phyloP scores from a whole-genome alignment of 2,329 filamentous ascomycete species.

The Lasiodiplodia sp. region DNA sequence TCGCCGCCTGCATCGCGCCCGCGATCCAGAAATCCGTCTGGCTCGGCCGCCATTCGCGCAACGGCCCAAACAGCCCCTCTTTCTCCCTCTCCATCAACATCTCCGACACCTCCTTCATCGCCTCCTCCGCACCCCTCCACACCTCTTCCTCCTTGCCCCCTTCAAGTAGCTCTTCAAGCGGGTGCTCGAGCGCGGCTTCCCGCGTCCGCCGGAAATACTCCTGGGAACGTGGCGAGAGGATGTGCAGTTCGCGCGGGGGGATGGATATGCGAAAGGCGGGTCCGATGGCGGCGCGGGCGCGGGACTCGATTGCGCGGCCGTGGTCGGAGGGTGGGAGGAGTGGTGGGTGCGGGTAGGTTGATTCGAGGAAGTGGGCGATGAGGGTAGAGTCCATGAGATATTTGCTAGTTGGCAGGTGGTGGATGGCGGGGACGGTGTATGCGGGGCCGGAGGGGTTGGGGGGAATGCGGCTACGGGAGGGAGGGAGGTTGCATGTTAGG shows the following conservation, averaged over 20 bases:
- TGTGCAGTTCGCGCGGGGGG: constrained; percentile 48
- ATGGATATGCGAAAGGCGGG: constrained; percentile 42
- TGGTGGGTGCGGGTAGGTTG: constrained; percentile 48
- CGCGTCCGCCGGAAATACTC: constrained; percentile 51
- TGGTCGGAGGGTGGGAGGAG: constrained; percentile 40
- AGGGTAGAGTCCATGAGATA: constrained; percentile 51
- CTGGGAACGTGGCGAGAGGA: constrained; percentile 48
- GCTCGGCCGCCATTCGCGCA: no score
- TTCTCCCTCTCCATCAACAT: constrained; percentile 40
- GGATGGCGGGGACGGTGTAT: constrained; percentile 54
- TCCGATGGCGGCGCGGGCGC: constrained; percentile 42
- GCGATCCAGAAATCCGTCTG: constrained; percentile 52
- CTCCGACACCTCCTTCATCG: constrained; percentile 40
- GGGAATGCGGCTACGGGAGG: constrained; percentile 36
- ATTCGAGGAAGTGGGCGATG: constrained; percentile 52
- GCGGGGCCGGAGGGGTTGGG: constrained; percentile 35
- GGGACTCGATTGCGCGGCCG: constrained; percentile 43
- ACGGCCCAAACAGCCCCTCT: constrained; percentile 40
- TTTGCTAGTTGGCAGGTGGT: constrained; percentile 49
- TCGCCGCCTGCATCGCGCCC: constrained; percentile 45
- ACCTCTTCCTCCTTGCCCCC: constrained; percentile 41
- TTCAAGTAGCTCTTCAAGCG: no score
- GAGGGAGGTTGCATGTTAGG: constrained; percentile 16
- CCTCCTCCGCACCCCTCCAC: constrained; percentile 40
- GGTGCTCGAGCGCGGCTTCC: constrained; percentile 45